Evolutionary conservation across 148 eudicot species (phyloP).

Genomic region (Camellia sinensis): DNA sequence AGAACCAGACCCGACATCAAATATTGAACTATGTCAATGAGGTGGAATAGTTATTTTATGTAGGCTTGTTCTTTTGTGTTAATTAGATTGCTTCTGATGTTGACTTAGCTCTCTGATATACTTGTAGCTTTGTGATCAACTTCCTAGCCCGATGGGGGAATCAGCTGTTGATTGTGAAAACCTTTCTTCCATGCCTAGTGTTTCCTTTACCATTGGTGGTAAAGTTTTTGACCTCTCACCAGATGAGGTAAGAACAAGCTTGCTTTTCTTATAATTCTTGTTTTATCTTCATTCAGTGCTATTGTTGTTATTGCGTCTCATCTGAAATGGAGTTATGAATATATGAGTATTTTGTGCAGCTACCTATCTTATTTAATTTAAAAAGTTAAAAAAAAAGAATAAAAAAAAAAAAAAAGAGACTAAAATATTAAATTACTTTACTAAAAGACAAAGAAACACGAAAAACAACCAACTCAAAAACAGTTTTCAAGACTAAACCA

Average conservation of each 20-base stretch:
- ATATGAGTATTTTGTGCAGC: no score
- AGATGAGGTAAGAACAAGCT: constrained; percentile 53
- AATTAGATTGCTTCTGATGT: not conserved
- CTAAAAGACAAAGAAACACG: no score
- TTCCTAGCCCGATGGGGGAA: constrained; percentile 78
- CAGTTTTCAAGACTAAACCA: no score
- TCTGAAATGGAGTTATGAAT: no score
- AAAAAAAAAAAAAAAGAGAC: not conserved
- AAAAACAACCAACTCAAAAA: no score
- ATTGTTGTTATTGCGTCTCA: no score
- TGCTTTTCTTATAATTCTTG: no score
- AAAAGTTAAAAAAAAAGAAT: no score
- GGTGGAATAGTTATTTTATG: constrained; percentile 26
- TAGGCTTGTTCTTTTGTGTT: not conserved
- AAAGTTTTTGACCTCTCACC: constrained; percentile 63
- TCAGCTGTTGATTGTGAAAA: constrained; percentile 67
- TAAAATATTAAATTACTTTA: not conserved
- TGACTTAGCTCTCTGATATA: constrained; percentile 7
- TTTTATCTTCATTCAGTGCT: no score
- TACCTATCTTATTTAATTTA: no score
- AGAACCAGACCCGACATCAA: constrained; percentile 69
- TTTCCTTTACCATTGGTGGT: constrained; percentile 81
- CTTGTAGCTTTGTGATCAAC: constrained; percentile 67
- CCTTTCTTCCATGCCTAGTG: constrained; percentile 64
- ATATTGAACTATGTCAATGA: constrained; percentile 61